A percentile compares a stretch with the other conserved stretches of the same genome.
phyloP scores from a whole-genome alignment of 2,329 filamentous ascomycete species.

The Neonectria hederae region DNA sequence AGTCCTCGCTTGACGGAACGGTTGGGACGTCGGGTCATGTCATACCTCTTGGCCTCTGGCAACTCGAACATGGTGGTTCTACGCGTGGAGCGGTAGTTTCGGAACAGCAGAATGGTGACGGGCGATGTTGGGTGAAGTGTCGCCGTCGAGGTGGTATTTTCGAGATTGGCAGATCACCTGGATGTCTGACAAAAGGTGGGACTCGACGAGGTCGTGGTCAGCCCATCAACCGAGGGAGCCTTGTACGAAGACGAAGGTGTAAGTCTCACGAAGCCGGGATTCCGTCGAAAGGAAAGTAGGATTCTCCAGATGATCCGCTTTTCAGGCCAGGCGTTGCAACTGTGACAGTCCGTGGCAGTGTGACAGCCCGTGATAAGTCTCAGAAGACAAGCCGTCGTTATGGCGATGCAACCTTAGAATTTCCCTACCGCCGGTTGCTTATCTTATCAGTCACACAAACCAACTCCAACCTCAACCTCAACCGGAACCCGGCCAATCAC shows the following conservation, averaged over 20 bases:
- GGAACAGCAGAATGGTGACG: slow-evolving; percentile 1
- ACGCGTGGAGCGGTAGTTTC: slow-evolving; percentile 2
- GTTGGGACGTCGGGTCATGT: slow-evolving; percentile 19
- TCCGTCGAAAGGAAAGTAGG: slow-evolving; percentile 3
- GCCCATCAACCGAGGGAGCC: slow-evolving; percentile 11
- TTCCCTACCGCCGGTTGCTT: slow-evolving; percentile 29
- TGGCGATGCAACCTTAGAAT: slow-evolving; percentile 34
- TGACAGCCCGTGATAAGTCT: slow-evolving; percentile 4
- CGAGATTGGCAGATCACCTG: slow-evolving; percentile 21
- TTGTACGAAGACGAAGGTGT: not conserved
- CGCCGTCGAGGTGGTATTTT: slow-evolving; percentile 32
- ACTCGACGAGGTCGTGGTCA: slow-evolving; percentile 12
- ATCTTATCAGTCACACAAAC: slow-evolving; percentile 39
- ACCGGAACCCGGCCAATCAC: slow-evolving; percentile 30
- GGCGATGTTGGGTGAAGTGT: slow-evolving; percentile 4
- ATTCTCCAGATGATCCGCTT: slow-evolving; percentile 29
- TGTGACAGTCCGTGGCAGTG: slow-evolving; percentile 4
- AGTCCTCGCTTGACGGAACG: not conserved
- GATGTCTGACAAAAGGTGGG: slow-evolving; percentile 6
- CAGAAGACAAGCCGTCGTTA: slow-evolving; percentile 4
- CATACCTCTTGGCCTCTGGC: slow-evolving; percentile 47
- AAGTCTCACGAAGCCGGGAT: slow-evolving; percentile 5
- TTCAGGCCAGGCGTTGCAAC: slow-evolving; percentile 17
- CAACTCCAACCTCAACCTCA: slow-evolving; percentile 9
- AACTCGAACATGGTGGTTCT: slow-evolving; percentile 42